A percentile compares a stretch with the other conserved stretches of the same genome.
phyloP scores from a whole-genome alignment of 768 basidiomycete genomes.

The Cystofilobasidium bisporidii region DNA sequence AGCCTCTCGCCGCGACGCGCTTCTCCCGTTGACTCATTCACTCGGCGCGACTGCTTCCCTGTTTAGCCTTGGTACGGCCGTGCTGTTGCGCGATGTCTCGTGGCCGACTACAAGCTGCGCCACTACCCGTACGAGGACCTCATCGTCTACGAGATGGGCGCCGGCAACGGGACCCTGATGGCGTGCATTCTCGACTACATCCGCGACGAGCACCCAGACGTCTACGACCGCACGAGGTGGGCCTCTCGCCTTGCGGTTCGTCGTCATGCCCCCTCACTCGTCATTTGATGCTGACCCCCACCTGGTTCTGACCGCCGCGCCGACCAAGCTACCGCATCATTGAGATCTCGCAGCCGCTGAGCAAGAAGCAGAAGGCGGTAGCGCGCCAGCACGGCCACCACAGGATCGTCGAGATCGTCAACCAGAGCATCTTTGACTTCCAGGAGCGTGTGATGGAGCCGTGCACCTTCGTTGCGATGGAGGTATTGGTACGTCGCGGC shows the following conservation, averaged over 20 bases:
- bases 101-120: conserved; percentile 83
- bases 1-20: not conserved
- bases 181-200: conserved; percentile 76
- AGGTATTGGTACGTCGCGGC: conserved; percentile 83
- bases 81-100: conserved; percentile 77
- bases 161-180: conserved; percentile 92
- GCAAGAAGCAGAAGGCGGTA: conserved; percentile 50
- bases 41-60: no score
- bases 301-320: no score
- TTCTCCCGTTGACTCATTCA: not conserved
- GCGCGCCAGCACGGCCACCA: conserved; percentile 48
- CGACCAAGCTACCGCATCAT: conserved; percentile 86
- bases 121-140: conserved; percentile 95
- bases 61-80: conserved; percentile 85
- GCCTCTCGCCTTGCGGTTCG: not conserved
- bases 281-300: not conserved
- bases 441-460: conserved; percentile 61
- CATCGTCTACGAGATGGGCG: conserved; percentile 92
- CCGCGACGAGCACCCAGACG: conserved; percentile 62
- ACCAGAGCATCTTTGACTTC: conserved; percentile 83
- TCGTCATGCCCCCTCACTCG: not conserved
- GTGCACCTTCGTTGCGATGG: conserved; percentile 88
- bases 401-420: conserved; percentile 53
- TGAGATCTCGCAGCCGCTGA: conserved; percentile 78
- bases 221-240: conserved; percentile 72